These are phyloP conservation scores for Sarcodon aspratus DNA, from an alignment of 768 basidiomycete species.

Conservation along the genomic window DNA sequence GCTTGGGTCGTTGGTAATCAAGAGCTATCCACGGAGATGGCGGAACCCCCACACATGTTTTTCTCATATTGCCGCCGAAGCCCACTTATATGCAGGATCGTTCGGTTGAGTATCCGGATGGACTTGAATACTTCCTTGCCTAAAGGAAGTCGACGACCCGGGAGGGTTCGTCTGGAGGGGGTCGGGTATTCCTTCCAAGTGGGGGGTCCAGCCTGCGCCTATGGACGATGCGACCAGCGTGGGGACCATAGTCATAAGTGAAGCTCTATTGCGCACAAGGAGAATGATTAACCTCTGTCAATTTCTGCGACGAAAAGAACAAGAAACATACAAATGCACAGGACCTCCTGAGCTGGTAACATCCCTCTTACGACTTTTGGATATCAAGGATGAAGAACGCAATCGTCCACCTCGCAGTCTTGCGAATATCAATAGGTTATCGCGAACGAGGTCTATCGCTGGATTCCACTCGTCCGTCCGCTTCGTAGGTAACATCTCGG, in stretches of 20 bases:
- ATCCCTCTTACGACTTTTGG: slow-evolving; percentile 53
- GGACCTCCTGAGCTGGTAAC: slow-evolving; percentile 36
- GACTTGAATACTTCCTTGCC: slow-evolving; percentile 77
- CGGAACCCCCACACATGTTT: no score
- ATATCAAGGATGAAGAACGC: slow-evolving; percentile 75
- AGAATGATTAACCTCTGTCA: slow-evolving; percentile 11
- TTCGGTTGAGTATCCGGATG: slow-evolving; percentile 75
- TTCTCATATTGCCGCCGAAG: no score
- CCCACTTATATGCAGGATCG: slow-evolving; percentile 30
- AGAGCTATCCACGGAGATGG: no score
- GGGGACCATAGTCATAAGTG: slow-evolving; percentile 67
- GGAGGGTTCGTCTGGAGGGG: slow-evolving; percentile 72
- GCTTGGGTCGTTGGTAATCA: no score
- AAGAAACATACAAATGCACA: slow-evolving; percentile 32
- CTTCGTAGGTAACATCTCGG: neutral
- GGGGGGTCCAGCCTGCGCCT: slow-evolving; percentile 49
- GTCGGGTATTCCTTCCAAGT: slow-evolving; percentile 44
- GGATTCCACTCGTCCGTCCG: slow-evolving; percentile 39
- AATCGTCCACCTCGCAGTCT: slow-evolving; percentile 83
- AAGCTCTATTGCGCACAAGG: slow-evolving; percentile 32
- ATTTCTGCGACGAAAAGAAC: slow-evolving; percentile 7
- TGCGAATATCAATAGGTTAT: slow-evolving; percentile 76
- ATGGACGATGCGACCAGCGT: slow-evolving; percentile 61
- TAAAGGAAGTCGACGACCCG: slow-evolving; percentile 67
- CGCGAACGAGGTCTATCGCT: slow-evolving; percentile 72